Base-by-base conservation (phyloP, 371 early-diverging fungal species). In the Ordospora pajunii region DNA sequence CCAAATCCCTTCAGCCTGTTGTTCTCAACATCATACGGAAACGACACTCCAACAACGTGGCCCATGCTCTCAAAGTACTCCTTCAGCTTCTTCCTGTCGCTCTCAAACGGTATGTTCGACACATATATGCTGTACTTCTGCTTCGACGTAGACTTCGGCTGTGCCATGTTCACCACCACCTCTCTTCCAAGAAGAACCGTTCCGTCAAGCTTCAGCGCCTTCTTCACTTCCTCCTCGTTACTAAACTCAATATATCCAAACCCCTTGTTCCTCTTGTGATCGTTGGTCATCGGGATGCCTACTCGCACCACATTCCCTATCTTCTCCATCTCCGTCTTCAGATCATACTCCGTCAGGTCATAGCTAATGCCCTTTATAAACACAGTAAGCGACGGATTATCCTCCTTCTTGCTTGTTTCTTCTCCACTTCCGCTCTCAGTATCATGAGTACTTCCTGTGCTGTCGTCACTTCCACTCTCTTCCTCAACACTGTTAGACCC, bases 221-320 rank as follows among this genome's bases (percentile, higher is more conserved):
- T 77, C 44, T 76, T 53, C 44, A 81, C 82, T 22, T 77, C 73
- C 12, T 69, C 67, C 66, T 80, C 69, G 23, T 73, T 75, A 25
- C 72, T 54, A 67, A 84, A 85, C 78, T 83, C 83, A 67, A 85
- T 75, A 82, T 82, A 85, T 37, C 72, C 80, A 75, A 82, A 85
- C 10, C 85, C 85, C 71, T 84, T 85, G 67, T 82, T 80, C 25
- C 77, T 70, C 21, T 51, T 46, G 11, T 42, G 46, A 58, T 80
- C 76, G 19, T 67, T 49, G 17, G 66, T 72, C 63, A 67, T 71
- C 22, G 85, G 85, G 37, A 85, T 78, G 44, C 78, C 69, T 11
- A 83, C 67, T n/a, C 81, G 64, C 21, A 58, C 65, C n/a, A 84
- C 73, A 43, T 54, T 65, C 22, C 85, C 85, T 44, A 74, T 74